phyloP scores from a whole-genome alignment of 495 filamentous ascomycete genomes.

The Stereocaulon alpinum region DNA sequence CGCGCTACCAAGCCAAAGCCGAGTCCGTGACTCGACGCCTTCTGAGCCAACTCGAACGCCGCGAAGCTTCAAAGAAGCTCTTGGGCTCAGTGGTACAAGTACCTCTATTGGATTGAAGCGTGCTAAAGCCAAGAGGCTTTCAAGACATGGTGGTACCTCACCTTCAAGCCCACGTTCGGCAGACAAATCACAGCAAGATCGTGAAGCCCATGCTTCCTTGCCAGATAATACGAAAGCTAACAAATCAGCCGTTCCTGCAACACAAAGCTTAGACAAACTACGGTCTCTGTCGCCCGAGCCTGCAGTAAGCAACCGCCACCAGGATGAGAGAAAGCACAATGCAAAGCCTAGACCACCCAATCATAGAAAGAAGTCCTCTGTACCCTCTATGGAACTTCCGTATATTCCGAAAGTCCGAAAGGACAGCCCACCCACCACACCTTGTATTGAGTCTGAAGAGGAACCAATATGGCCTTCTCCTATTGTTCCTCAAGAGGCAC shows the following conservation, averaged over 20 bases:
- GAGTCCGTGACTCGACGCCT: background rate
- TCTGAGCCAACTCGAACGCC: constrained; percentile 15
- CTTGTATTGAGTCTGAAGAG: constrained; percentile 19
- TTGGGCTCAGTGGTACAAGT: constrained; percentile 21
- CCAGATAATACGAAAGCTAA: background rate
- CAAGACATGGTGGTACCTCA: constrained; percentile 35
- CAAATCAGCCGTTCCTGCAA: background rate
- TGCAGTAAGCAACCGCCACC: constrained; percentile 3
- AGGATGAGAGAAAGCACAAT: background rate
- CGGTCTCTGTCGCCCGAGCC: background rate
- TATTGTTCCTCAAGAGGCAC: background rate
- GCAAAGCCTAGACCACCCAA: constrained; percentile 24
- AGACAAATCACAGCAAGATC: background rate
- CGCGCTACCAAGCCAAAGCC: constrained; percentile 19
- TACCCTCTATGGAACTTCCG: constrained; percentile 47
- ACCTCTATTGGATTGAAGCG: constrained; percentile 38
- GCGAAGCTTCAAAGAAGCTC: constrained; percentile 23
- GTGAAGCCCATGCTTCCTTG: background rate
- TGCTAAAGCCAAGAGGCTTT: constrained; percentile 44
- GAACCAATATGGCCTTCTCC: constrained; percentile 14
- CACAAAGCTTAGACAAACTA: background rate
- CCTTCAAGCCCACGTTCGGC: constrained; percentile 18
- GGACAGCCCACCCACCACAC: constrained; percentile 29
- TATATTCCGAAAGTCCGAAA: constrained; percentile 48
- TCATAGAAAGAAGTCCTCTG: constrained; percentile 44